Evolutionary conservation across 2,329 filamentous ascomycete species (phyloP).

Genomic region (Biscogniauxia sp.): DNA sequence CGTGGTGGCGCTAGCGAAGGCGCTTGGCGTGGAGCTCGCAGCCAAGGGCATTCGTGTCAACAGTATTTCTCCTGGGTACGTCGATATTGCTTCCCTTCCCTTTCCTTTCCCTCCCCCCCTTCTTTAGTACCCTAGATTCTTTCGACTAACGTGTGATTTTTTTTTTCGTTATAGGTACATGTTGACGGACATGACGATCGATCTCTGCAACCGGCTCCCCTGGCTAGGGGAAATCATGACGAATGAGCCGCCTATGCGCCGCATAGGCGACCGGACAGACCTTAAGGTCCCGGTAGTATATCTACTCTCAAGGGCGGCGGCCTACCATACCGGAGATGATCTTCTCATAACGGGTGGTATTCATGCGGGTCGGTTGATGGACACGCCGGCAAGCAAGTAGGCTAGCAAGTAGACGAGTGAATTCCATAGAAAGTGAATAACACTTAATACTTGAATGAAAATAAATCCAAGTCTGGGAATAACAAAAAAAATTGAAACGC

Average conservation of each 20-base stretch:
- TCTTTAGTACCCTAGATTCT: no score
- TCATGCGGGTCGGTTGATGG: slow-evolving; percentile 24
- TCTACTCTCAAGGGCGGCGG: slow-evolving; percentile 38
- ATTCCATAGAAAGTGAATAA: no score
- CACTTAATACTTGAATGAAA: no score
- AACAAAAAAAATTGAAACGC: no score
- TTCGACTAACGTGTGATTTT: no score
- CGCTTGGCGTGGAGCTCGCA: slow-evolving; percentile 35
- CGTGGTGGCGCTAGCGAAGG: slow-evolving; percentile 43
- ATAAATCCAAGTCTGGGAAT: no score
- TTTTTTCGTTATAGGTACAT: slow-evolving; percentile 29
- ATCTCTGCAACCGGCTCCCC: slow-evolving; percentile 27
- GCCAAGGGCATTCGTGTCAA: slow-evolving; percentile 32
- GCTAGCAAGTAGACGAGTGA: no score
- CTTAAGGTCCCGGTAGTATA: slow-evolving; percentile 40
- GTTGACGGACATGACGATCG: slow-evolving; percentile 34
- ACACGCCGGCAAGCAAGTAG: no score
- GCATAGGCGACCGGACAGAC: slow-evolving; percentile 38
- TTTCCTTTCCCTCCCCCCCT: no score
- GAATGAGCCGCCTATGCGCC: slow-evolving; percentile 38
- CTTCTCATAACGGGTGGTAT: slow-evolving; percentile 38
- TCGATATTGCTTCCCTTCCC: no score
- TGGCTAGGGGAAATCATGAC: slow-evolving; percentile 35
- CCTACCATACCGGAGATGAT: slow-evolving; percentile 41
- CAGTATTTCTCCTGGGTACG: slow-evolving; percentile 34